These are phyloP conservation scores for Rhizodiscina lignyota DNA, from an alignment of 495 filamentous ascomycete genomes.

Conservation along the genomic window DNA sequence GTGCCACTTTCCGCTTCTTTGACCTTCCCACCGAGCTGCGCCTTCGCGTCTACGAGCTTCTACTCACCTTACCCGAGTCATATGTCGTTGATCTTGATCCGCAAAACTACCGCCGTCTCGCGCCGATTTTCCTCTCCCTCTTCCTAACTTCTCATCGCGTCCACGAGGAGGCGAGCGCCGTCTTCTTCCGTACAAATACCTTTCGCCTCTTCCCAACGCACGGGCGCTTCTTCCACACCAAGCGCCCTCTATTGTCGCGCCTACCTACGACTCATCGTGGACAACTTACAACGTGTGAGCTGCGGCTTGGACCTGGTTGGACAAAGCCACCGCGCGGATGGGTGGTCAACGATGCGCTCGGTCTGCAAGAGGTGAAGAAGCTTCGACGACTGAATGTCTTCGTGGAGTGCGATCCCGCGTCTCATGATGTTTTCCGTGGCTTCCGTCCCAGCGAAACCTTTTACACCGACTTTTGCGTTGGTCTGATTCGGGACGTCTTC, in stretches of 20 bases:
- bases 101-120: conserved; percentile 40
- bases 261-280: conserved; percentile 48
- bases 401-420: conserved; percentile 65
- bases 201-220: conserved; percentile 65
- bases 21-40: conserved; percentile 66
- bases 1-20: conserved; percentile 61
- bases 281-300: conserved; percentile 49
- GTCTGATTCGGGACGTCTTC: conserved; percentile 41
- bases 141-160: conserved; percentile 47
- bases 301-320: conserved; percentile 73
- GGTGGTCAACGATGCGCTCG: conserved; percentile 48
- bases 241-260: conserved; percentile 45
- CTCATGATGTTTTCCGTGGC: conserved; percentile 51
- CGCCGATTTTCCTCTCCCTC: conserved; percentile 34
- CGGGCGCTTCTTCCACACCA: conserved; percentile 48
- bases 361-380: conserved; percentile 43
- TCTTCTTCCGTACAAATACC: conserved; percentile 60
- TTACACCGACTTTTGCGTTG: conserved; percentile 55
- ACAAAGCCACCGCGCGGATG: conserved; percentile 55
- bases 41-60: conserved; percentile 45
- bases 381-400: conserved; percentile 55
- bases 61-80: conserved; percentile 35
- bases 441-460: conserved; percentile 52
- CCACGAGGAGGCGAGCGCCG: conserved; percentile 52
- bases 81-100: conserved; percentile 62